phyloP scores from a whole-genome alignment of 306 rosid genomes.

The Spatholobus suberectus region DNA sequence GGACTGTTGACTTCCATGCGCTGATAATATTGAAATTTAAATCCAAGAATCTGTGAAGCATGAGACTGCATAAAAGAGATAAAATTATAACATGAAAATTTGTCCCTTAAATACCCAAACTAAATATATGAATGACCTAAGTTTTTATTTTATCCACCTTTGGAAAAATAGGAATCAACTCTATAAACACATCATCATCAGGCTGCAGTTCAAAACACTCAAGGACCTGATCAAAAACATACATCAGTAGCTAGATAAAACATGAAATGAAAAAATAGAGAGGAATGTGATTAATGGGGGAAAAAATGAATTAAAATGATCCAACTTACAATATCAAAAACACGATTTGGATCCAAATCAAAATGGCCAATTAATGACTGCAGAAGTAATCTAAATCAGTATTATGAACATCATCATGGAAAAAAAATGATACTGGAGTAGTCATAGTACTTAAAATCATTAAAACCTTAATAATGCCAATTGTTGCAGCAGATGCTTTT shows the following conservation, averaged over 20 bases:
- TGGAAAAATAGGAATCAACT: constrained; percentile 95
- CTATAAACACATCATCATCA: constrained; percentile 71
- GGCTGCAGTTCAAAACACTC: constrained; percentile 99
- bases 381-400: constrained; percentile 47
- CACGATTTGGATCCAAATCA: constrained; percentile 98
- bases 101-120: neutral
- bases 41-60: constrained; percentile 98
- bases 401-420: constrained; percentile 16
- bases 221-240: constrained; percentile 66
- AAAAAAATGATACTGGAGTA: constrained; percentile 32
- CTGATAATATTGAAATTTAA: constrained; percentile 95
- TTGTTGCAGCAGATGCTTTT: constrained; percentile 72
- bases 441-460: constrained; percentile 26
- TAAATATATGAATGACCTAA: constrained; percentile 22
- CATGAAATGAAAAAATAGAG: constrained; percentile 20
- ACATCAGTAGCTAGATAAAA: constrained; percentile 33
- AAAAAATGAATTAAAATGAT: neutral
- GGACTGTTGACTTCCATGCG: constrained; percentile 86
- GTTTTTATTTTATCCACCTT: constrained; percentile 60
- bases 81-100: constrained; percentile 19
- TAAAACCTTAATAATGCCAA: constrained; percentile 93
- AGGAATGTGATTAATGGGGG: neutral
- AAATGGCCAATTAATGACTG: constrained; percentile 99
- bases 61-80: constrained; percentile 80
- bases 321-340: constrained; percentile 90